A percentile compares a stretch with the other conserved stretches of the same genome.
These are phyloP conservation scores for Suhomyces bolitotheri DNA, from an alignment of 1,139 yeast species.

Conservation along the genomic window DNA sequence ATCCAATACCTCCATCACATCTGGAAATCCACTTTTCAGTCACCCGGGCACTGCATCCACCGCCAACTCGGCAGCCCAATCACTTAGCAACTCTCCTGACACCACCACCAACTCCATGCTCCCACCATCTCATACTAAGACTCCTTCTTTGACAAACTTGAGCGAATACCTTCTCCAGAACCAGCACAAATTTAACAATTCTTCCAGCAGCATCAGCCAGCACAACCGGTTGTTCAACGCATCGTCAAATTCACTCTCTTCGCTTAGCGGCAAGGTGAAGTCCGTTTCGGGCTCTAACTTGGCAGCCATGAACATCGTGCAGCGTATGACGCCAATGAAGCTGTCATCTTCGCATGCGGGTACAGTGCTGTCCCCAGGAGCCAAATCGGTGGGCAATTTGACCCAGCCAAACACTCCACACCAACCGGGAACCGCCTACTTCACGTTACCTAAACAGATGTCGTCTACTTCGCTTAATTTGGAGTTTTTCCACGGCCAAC, in stretches of 20 bases:
- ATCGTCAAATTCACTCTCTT: slow-evolving; percentile 27
- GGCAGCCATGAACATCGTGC: slow-evolving; percentile 22
- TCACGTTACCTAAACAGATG: slow-evolving; percentile 24
- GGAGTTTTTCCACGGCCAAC: slow-evolving; percentile 25
- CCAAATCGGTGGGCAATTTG: slow-evolving; percentile 9
- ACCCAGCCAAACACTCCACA: slow-evolving; percentile 18
- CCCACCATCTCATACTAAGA: slow-evolving; percentile 13
- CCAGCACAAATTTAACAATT: slow-evolving; percentile 18
- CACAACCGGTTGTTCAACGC: slow-evolving; percentile 24
- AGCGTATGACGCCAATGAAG: slow-evolving; percentile 45
- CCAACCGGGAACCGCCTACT: slow-evolving; percentile 13
- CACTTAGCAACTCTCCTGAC: slow-evolving; percentile 40
- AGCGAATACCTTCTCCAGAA: slow-evolving; percentile 32
- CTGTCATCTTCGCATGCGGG: slow-evolving; percentile 11
- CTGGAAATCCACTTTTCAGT: slow-evolving; percentile 24
- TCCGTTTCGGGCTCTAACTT: slow-evolving; percentile 25
- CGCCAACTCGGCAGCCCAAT: slow-evolving; percentile 26
- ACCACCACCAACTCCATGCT: slow-evolving; percentile 13
- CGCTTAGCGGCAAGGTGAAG: slow-evolving; percentile 28
- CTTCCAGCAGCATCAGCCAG: slow-evolving; percentile 13
- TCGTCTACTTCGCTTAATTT: slow-evolving; percentile 31
- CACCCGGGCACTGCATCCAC: slow-evolving; percentile 21
- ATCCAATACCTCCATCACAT: slow-evolving; percentile 21
- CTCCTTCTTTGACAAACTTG: slow-evolving; percentile 30
- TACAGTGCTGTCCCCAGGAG: slow-evolving; percentile 7